phyloP scores from a whole-genome alignment of 2,329 filamentous ascomycete genomes.

The Aspergillus awamori region DNA sequence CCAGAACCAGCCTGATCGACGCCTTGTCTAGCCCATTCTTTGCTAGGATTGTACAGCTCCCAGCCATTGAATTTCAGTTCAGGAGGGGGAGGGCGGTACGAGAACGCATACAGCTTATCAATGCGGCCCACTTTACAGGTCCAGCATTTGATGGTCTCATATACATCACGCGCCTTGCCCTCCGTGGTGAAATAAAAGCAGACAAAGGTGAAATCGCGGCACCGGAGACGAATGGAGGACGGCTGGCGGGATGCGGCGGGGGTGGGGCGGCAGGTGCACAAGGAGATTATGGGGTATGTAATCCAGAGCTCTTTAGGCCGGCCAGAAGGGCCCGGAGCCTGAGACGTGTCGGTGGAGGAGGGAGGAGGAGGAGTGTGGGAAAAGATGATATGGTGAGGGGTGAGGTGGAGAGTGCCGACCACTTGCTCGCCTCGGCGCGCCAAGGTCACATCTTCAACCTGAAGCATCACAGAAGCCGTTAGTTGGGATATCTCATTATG shows the following conservation, averaged over 20 bases:
- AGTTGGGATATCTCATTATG: not conserved
- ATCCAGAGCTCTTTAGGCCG: constrained; percentile 80
- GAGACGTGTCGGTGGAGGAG: constrained; percentile 39
- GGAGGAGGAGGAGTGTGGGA: constrained; percentile 54
- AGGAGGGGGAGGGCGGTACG: constrained; percentile 72
- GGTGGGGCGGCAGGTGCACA: constrained; percentile 76
- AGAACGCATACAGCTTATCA: constrained; percentile 89
- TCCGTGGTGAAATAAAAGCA: constrained; percentile 84
- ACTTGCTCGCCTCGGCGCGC: constrained; percentile 59
- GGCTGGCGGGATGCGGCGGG: constrained; percentile 69
- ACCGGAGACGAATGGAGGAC: constrained; percentile 82
- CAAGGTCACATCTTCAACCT: constrained; percentile 62
- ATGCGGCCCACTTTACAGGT: constrained; percentile 82
- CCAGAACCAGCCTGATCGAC: constrained; percentile 78
- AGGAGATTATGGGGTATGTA: constrained; percentile 86
- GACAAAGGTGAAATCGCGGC: constrained; percentile 91
- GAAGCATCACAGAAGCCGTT: constrained; percentile 9
- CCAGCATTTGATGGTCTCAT: constrained; percentile 78
- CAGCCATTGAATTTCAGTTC: constrained; percentile 79
- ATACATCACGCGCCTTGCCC: constrained; percentile 76
- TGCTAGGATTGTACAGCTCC: constrained; percentile 79
- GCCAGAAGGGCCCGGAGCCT: constrained; percentile 44
- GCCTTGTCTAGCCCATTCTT: constrained; percentile 85
- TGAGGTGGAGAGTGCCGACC: constrained; percentile 64
- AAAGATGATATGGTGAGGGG: constrained; percentile 67